Evolutionary conservation across 2,329 filamentous ascomycete genomes (phyloP), one percentile per base, ranked within the genome.

Genomic region (Macroventuria anomochaeta): DNA sequence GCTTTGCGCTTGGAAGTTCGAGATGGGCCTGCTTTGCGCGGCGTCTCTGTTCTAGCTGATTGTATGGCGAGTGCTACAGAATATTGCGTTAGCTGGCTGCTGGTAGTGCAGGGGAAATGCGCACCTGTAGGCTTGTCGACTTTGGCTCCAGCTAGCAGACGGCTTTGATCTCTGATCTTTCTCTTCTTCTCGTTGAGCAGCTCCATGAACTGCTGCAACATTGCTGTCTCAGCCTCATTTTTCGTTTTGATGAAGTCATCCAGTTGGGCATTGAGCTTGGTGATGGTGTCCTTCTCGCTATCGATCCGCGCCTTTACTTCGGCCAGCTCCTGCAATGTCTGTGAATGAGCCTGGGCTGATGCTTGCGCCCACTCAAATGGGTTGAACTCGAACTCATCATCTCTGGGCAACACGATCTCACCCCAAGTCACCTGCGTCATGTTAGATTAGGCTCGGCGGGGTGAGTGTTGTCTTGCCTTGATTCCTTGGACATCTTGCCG

Each of bases 121-220:
- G 41, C 55, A 74, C 73, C 69, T 40, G 58, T 63, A 10, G 58
- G 36, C 39, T 68, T 64, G 43, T 74, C 71, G 10, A 75, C 68
- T 46, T 86, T 85, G 68, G 83, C 82, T 25, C 77, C 75, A 13
- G 79, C 77, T 20, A 91, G 74, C 17, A 89, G 74, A 32, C 83
- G 81, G 64, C 89, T 86, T 73, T 91, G 88, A 63, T 91, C 84
- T 36, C 89, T 78, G 42, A 93, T 92, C 74, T 90, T 92, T 46
- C 87, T 78, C 73, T 93, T 93, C 77, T 93, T 93, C 70, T 88
- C 85, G 63, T 93, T 93, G 1, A 93, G 76, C 2, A 93, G 77
- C 49, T 84, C 79, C 48, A 84, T 82, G 63, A 91, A 91, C 69
- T 90, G 91, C 55, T 84, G 82, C 1, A 93, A 74, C 50, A 93